Percentiles rank a stretch among this genome's conserved stretches.
Conservation (phyloP, 2,329 filamentous ascomycete species). For the Verticillium tricorpus region DNA sequence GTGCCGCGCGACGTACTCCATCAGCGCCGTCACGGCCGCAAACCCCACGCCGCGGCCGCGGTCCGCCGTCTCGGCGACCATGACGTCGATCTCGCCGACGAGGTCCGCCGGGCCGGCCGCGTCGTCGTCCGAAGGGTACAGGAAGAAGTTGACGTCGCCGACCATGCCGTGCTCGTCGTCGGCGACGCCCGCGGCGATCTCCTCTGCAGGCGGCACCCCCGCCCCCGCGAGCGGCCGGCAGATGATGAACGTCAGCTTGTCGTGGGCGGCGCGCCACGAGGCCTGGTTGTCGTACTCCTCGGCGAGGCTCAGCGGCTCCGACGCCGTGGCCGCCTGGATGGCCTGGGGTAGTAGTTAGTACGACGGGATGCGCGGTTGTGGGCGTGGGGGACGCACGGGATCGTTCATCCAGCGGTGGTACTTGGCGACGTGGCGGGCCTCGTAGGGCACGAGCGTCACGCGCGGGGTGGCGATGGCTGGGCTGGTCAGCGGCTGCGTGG, state of each 20-base stretch:
- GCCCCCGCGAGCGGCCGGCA: constrained; percentile 46
- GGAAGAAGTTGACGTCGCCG: constrained; percentile 78
- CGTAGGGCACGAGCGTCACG: constrained; percentile 80
- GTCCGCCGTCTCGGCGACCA: constrained; percentile 63
- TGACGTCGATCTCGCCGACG: constrained; percentile 77
- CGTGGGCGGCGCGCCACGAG: constrained; percentile 75
- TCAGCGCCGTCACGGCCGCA: constrained; percentile 60
- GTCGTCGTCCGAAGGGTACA: constrained; percentile 55
- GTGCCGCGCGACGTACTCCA: constrained; percentile 61
- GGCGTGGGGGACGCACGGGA: constrained; percentile 39
- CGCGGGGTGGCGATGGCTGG: constrained; percentile 62
- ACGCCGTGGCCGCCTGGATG: constrained; percentile 81
- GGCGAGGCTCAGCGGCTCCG: constrained; percentile 71
- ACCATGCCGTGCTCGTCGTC: constrained; percentile 59
- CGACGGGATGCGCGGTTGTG: too few species aligned
- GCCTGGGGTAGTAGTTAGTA: constrained; percentile 36
- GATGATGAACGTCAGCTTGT: constrained; percentile 91
- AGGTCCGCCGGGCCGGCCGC: constrained; percentile 28
- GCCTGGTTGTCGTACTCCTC: constrained; percentile 88
- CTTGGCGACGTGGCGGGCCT: constrained; percentile 69
- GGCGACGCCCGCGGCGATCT: constrained; percentile 30
- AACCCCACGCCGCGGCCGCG: constrained; percentile 62
- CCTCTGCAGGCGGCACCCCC: constrained; percentile 23
- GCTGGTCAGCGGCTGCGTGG: not conserved
- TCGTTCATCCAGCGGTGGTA: constrained; percentile 95